Conservation (phyloP, 78 protist species). For the Fonticula alba region DNA sequence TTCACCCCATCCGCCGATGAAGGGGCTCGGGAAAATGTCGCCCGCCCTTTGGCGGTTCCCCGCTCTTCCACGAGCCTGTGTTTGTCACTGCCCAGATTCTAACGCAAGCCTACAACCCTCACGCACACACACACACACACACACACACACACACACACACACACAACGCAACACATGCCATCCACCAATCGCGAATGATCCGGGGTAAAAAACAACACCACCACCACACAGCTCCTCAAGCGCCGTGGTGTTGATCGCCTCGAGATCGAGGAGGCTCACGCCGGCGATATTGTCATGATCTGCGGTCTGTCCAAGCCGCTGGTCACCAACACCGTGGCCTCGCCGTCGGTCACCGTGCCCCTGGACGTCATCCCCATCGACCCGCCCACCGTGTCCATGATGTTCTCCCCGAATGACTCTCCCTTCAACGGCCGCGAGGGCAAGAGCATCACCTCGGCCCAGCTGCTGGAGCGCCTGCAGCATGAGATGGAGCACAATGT, state of each 20-base stretch:
- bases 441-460: conserved; percentile 19
- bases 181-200: background rate
- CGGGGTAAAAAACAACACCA: no score
- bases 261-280: conserved; percentile 32
- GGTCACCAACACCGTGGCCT: conserved; percentile 46
- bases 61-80: no score
- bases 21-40: no score
- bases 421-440: conserved; percentile 69
- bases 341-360: conserved; percentile 2
- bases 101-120: no score
- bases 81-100: no score
- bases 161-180: background rate
- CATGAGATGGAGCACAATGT: conserved; percentile 58
- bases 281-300: conserved; percentile 71
- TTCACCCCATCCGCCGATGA: no score
- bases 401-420: conserved; percentile 42
- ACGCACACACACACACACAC: no score
- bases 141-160: no score
- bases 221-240: conserved; percentile 21
- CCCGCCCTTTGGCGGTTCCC: no score
- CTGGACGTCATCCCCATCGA: conserved; percentile 41
- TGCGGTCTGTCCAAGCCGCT: conserved; percentile 35
- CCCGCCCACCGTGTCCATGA: conserved; percentile 62
- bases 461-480: conserved; percentile 36
- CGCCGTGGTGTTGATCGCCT: conserved; percentile 34